Base-by-base conservation (phyloP, 768 basidiomycete genomes). In the Pilatotrama ljubarskyi region DNA sequence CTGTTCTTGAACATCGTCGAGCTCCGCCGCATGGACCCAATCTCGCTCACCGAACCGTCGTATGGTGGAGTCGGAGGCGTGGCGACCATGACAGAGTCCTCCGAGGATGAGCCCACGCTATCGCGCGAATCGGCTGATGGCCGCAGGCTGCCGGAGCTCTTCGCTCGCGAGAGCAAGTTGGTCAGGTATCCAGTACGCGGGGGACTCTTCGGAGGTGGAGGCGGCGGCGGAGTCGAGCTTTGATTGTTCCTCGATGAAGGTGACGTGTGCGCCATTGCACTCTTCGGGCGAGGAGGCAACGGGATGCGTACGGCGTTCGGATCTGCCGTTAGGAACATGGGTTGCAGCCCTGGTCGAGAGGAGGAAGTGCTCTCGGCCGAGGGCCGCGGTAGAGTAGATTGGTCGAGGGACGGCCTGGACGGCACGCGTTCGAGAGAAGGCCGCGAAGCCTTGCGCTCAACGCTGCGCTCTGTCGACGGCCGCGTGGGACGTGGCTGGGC, bases 21-120 rank as follows among this genome's bases (percentile, higher is more conserved):
- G 51, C 77, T 76, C 24, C 67, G 54, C 17, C 66, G 55, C 10
- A 73, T 68, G 1, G 73, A 71, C 36, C 68, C 73, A 15, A 70
- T 61, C 52, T 71, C 72, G 1, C 60, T 70, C 36, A 61, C 59
- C 47, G 63, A 25, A 49, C 58, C 69, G 58, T 64, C 65, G 54
- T 63, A 75, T 14, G 60, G 75, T 71, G 66, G 75, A 71, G 59
- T 85, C 76, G 85, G 80, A 26, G 87, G 87, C 18, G 84, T 87
- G 6, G 78, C 73, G n/a, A 86, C 79, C 20, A 80, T 74, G 32
- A 78, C 78, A 24, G 86, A 87, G 65, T 89, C 87, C 63, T 90
- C 88, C 6, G 85, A 87, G 0, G 87, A 89, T 55, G 84, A 85
- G 1, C 80, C 82, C 20, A 82, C 75, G 66, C 88, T 91, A 36